Evolutionary conservation across 1,139 yeast species (phyloP), one percentile per base, ranked within the genome.

Genomic region (Yamadazyma pseudoaaseri): DNA sequence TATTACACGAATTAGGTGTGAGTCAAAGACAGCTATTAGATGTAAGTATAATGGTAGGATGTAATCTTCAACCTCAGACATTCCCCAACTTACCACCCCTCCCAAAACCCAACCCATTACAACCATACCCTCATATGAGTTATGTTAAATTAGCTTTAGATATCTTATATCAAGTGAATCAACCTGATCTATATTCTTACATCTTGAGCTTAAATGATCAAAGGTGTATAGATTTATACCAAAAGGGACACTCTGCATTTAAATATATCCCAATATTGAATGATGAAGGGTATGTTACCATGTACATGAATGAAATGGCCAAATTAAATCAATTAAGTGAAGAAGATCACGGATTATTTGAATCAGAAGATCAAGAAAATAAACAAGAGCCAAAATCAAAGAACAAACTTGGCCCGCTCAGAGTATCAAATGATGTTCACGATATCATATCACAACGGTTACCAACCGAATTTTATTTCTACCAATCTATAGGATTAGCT

Each of bases 401-500:
- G 8, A 26, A 30, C 20, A 16, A 20, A 29, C 22, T 25, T 11
- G 32, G 41, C 15, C 7, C 16, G 6, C 29, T 25, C n/a, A 30
- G 16, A 13, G 69, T 81, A 18, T 97, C 97, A 9, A 76, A 76
- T 42, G 95, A 89, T 55, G 68, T 86, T 15, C 95, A 86, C 52
- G 92, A 83, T 32, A 75, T 90, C 34, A 73, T 92, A 33, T 89
- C 95, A 4, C 90, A 86, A 55, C 75, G 94, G 51, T 67, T 92
- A 35, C 96, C 97, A 1, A 86, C 89, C 30, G 97, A 90, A 59
- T 69, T 85, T 29, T 82, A 79, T 52, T 87, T 83, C 52, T 92
- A 89, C 58, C 79, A 81, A 51, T 81, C 95, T 0, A 60, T 84
- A 35, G 98, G 97, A 1, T 56, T 90, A 27, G 64, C 84, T 16